Evolutionary conservation across 176 grass and related monocot genomes (phyloP).

Genomic region (Themeda triandra): DNA sequence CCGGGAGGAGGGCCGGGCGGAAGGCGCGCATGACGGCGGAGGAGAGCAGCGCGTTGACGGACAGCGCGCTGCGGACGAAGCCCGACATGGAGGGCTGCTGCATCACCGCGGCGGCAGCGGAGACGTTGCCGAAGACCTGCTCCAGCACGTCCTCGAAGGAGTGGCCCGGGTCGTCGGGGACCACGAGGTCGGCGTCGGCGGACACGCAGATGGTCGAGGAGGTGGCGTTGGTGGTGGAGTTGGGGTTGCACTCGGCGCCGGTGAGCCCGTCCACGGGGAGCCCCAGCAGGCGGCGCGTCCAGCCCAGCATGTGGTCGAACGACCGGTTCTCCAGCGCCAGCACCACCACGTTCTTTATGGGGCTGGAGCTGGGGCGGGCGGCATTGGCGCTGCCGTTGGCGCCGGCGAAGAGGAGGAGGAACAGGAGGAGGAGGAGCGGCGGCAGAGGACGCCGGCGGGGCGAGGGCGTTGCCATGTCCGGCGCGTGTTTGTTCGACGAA

Average conservation of each 20-base stretch:
- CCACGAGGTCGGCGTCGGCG: slow-evolving; percentile 65
- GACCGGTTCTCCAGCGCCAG: slow-evolving; percentile 93
- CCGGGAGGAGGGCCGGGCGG: slow-evolving; percentile 56
- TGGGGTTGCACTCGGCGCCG: slow-evolving; percentile 70
- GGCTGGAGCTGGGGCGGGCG: not conserved
- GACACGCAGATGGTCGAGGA: slow-evolving; percentile 59
- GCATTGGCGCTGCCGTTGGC: not conserved
- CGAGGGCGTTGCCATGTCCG: not conserved
- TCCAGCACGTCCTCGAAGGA: slow-evolving; percentile 85
- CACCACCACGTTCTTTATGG: slow-evolving; percentile 65
- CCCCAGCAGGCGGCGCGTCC: slow-evolving; percentile 70
- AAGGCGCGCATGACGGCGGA: slow-evolving; percentile 79
- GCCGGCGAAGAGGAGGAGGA: not conserved
- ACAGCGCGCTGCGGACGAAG: slow-evolving; percentile 78
- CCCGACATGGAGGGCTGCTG: slow-evolving; percentile 63
- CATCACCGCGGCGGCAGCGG: not conserved
- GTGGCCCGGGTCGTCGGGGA: slow-evolving; percentile 83
- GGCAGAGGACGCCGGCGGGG: not conserved
- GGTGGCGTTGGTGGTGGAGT: slow-evolving; percentile 22
- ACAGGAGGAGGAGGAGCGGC: not conserved
- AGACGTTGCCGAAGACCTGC: slow-evolving; percentile 52
- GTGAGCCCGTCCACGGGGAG: slow-evolving; percentile 78
- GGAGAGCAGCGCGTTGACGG: slow-evolving; percentile 50
- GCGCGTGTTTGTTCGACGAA: not conserved
- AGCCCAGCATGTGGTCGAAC: slow-evolving; percentile 97